Conservation (phyloP, 345 rosid species). For the Mercurialis annua region DNA sequence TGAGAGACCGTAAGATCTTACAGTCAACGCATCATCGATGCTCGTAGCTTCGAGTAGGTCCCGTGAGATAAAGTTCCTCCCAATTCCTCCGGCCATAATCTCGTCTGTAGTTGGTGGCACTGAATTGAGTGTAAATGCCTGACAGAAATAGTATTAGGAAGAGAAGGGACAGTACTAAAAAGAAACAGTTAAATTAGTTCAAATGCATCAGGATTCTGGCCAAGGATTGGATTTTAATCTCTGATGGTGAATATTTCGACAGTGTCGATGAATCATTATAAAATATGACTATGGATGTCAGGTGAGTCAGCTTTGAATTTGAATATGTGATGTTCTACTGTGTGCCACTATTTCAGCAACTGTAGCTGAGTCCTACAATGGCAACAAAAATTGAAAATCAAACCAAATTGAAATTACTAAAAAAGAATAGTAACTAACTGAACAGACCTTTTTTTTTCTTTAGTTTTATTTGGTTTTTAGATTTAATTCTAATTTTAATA, state of each 20-base stretch:
- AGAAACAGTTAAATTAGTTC: no score
- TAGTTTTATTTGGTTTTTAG: no score
- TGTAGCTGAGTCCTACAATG: not conserved
- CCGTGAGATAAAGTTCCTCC: conserved; percentile 51
- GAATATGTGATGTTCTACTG: no score
- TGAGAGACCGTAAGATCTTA: conserved; percentile 16
- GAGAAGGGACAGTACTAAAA: no score
- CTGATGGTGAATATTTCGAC: no score
- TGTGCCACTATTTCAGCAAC: not conserved
- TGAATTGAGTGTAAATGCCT: conserved; percentile 58
- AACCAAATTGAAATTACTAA: no score
- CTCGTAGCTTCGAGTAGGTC: conserved; percentile 56
- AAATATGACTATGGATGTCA: not conserved
- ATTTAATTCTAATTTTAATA: no score
- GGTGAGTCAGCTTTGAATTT: not conserved
- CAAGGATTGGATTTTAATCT: no score
- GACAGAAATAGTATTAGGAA: not conserved
- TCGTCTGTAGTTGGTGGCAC: conserved; percentile 51
- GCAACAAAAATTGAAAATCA: not conserved
- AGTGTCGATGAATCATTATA: no score
- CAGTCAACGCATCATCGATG: conserved; percentile 42
- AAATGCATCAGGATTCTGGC: no score
- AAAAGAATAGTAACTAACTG: no score
- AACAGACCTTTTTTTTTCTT: no score
- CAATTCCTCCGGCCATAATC: conserved; percentile 44